Evolutionary conservation across 2,329 filamentous ascomycete genomes (phyloP), one percentile per base, ranked within the genome.

Genomic region (Didymella pinodella): DNA sequence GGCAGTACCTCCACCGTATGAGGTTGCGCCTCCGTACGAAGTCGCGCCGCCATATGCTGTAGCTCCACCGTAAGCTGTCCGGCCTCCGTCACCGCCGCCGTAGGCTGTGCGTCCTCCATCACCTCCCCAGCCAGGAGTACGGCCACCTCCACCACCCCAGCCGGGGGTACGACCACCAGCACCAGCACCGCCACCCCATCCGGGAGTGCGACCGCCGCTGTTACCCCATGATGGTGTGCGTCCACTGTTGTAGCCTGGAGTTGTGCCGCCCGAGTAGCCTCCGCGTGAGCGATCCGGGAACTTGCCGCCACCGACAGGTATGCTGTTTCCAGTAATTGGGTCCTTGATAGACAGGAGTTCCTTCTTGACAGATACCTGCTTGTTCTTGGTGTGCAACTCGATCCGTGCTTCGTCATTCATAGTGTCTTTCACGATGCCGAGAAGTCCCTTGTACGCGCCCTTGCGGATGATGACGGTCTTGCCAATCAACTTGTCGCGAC

Each of bases 371-470:
- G 90, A 93, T 62, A 98, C 87, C 16, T 91, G 90, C 82, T 97
- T 98, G 79, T 89, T 92, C 81, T 96, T 97, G 6, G 93, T 93
- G 75, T 98, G 94, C 38, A 99, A 82, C 79, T 99, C 95, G 41
- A 99, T 90, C 63, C 93, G 90, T 29, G 92, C 94, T 70, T 90
- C 87, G 3, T 86, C 86, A 68, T 96, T 93, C 7, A 92, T 96
- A 0, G 94, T 90, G 74, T 98, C 94, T 75, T 97, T 97, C 68
- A 99, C 93, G 65, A 97, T 96, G 68, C 95, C 95, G 41, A 98
- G 82, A 43, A 97, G 84, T 56, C 94, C 94, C 79, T 99, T 99
- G 82, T 94, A 93, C 22, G 90, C 88, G 28, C 95, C 95, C 73
- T 90, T 92, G 57, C 89, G 87, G 71, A 98, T 90, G 50, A 90